phyloP scores from a whole-genome alignment of 2,329 filamentous ascomycete genomes.

The Cercospora sp. region DNA sequence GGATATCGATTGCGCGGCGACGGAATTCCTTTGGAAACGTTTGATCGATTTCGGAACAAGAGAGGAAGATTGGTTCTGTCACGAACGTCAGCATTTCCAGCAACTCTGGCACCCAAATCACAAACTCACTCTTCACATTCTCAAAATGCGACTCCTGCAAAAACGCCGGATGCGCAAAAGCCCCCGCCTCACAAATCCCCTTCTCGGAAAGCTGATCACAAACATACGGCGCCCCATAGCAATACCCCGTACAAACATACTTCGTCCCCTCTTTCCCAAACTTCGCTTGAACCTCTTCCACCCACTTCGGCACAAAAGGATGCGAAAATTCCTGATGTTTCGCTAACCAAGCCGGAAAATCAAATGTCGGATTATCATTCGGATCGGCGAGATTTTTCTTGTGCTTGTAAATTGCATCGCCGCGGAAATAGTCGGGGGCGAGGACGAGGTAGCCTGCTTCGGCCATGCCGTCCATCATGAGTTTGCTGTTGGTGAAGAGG shows the following conservation, averaged over 20 bases:
- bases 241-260: slow-evolving; percentile 45
- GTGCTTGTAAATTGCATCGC: slow-evolving; percentile 26
- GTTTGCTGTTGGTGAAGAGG: slow-evolving; percentile 28
- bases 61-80: slow-evolving; percentile 46
- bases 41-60: slow-evolving; percentile 50
- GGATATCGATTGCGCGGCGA: slow-evolving; percentile 47
- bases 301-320: slow-evolving; percentile 50
- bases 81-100: neutral
- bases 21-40: slow-evolving; percentile 45
- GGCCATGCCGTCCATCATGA: slow-evolving; percentile 29
- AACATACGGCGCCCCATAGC: slow-evolving; percentile 22
- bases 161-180: slow-evolving; percentile 54
- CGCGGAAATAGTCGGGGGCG: slow-evolving; percentile 29
- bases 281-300: slow-evolving; percentile 40
- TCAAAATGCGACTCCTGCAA: slow-evolving; percentile 44
- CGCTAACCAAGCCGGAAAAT: slow-evolving; percentile 51
- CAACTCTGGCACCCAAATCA: neutral
- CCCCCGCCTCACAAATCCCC: slow-evolving; percentile 45
- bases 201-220: slow-evolving; percentile 8
- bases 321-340: slow-evolving; percentile 50
- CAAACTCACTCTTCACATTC: slow-evolving; percentile 14
- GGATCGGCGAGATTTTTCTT: slow-evolving; percentile 29
- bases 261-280: slow-evolving; percentile 41
- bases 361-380: slow-evolving; percentile 44
- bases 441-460: slow-evolving; percentile 26